These are phyloP conservation scores for Penicillium thymicola DNA, from an alignment of 2,329 filamentous ascomycete genomes.

Conservation along the genomic window DNA sequence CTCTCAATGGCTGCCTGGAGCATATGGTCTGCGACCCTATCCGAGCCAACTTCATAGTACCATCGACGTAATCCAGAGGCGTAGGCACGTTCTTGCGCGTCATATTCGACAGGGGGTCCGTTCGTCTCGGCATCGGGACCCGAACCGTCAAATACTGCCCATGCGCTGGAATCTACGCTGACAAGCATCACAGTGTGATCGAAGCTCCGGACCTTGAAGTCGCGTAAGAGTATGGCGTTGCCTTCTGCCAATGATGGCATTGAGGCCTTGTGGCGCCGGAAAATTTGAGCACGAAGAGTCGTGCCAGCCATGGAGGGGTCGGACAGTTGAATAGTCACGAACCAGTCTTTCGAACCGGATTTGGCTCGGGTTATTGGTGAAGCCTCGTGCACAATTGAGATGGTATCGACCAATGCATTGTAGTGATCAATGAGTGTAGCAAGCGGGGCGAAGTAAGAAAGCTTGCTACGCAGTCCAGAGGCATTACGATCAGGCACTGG, in stretches of 20 bases:
- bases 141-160: constrained; percentile 44
- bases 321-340: constrained; percentile 42
- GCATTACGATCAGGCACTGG: constrained; percentile 25
- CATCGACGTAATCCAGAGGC: constrained; percentile 39
- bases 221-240: constrained; percentile 44
- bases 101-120: constrained; percentile 42
- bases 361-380: constrained; percentile 33
- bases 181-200: constrained; percentile 41
- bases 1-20: constrained; percentile 35
- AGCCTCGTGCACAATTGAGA: constrained; percentile 40
- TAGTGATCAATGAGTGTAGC: constrained; percentile 44
- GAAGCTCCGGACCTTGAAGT: constrained; percentile 45
- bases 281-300: constrained; percentile 41
- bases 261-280: constrained; percentile 38
- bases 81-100: constrained; percentile 35
- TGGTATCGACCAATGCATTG: constrained; percentile 39
- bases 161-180: constrained; percentile 44
- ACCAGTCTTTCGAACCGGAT: constrained; percentile 41
- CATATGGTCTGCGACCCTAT: constrained; percentile 35
- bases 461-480: constrained; percentile 39
- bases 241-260: constrained; percentile 40
- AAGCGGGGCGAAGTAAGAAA: constrained; percentile 45
- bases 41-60: constrained; percentile 39
- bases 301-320: constrained; percentile 44
- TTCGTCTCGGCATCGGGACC: constrained; percentile 30